Conservation (phyloP, 2,329 filamentous ascomycete species). For the Aspergillus alliaceus region DNA sequence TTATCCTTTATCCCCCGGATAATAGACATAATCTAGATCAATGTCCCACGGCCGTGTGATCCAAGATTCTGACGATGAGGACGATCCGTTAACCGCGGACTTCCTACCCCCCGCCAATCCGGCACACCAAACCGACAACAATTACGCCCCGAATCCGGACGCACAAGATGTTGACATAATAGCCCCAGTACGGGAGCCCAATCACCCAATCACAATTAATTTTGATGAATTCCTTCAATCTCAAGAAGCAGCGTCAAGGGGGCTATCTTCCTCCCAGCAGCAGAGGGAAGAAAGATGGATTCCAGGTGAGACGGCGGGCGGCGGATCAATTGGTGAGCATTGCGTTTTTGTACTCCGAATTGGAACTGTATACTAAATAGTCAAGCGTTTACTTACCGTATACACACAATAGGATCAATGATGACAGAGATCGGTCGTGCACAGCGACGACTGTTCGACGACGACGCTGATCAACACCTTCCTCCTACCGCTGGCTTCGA, state of each 20-base stretch:
- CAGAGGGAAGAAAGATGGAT: constrained; percentile 38
- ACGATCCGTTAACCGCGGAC: constrained; percentile 35
- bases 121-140: constrained; percentile 13
- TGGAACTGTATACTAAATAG: not conserved
- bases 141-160: constrained; percentile 10
- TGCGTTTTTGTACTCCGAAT: not conserved
- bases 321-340: constrained; percentile 31
- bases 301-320: constrained; percentile 27
- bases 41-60: constrained; percentile 43
- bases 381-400: not conserved
- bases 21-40: not conserved
- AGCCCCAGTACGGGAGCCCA: not conserved
- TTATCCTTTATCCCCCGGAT: not conserved
- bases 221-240: constrained; percentile 41
- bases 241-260: constrained; percentile 19
- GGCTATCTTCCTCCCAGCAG: constrained; percentile 32
- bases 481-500: not conserved
- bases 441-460: constrained; percentile 32
- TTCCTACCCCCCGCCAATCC: constrained; percentile 18
- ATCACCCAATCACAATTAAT: constrained; percentile 27
- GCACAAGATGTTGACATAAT: constrained; percentile 5
- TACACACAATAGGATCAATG: constrained; percentile 26
- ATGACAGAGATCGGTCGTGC: constrained; percentile 37
- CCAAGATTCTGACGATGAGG: constrained; percentile 47
- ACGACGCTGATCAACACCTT: constrained; percentile 17